These are phyloP conservation scores for Dianthus caryophyllus DNA, from an alignment of 148 eudicot species.

Conservation along the genomic window DNA sequence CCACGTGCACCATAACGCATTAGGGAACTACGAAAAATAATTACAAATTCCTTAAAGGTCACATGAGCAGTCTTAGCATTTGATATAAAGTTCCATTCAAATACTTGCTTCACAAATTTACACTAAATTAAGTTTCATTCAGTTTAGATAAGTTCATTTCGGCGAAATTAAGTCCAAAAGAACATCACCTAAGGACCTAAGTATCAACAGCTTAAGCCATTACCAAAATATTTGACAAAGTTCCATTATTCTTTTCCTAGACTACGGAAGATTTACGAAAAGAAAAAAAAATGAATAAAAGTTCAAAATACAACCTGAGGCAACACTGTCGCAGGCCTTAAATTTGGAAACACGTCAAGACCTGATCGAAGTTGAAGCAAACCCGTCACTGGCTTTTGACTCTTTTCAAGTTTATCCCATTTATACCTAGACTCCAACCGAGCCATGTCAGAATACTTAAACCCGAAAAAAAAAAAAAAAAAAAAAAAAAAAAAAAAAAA, in stretches of 20 bases:
- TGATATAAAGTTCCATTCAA: no score
- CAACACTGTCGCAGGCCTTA: conserved; percentile 89
- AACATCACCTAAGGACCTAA: no score
- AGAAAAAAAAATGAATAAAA: not conserved
- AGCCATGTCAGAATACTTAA: not conserved
- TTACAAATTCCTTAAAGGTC: no score
- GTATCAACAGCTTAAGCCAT: not conserved
- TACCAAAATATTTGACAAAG: not conserved
- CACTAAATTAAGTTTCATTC: no score
- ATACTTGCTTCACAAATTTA: no score
- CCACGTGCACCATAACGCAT: not conserved
- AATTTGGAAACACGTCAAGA: conserved; percentile 90
- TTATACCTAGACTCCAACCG: conserved; percentile 50
- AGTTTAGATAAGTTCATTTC: no score
- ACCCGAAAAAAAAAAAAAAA: no score
- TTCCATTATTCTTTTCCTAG: not conserved
- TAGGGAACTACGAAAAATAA: conserved; percentile 4
- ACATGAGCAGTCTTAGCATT: no score
- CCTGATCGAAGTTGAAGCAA: conserved; percentile 93
- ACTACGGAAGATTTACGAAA: not conserved
- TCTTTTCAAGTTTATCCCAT: conserved; percentile 88
- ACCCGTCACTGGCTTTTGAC: conserved; percentile 92
- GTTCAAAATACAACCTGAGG: conserved; percentile 57
- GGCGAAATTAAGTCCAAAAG: no score
- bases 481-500: not conserved